phyloP scores from a whole-genome alignment of 306 rosid species.

The Trifolium pratense region DNA sequence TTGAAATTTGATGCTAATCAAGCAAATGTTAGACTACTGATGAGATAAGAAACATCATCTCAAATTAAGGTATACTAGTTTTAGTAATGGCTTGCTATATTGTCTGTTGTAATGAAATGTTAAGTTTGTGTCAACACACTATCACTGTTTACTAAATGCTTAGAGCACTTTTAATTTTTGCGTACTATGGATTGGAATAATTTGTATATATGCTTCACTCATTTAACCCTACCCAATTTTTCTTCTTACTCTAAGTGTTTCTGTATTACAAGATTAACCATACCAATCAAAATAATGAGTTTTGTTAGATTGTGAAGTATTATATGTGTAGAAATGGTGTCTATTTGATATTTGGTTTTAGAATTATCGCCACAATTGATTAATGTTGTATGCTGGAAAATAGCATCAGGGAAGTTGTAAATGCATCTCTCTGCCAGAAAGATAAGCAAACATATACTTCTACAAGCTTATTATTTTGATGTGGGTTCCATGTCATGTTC shows the following conservation, averaged over 20 bases:
- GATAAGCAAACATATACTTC: background rate
- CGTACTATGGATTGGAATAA: too few relatives aligned
- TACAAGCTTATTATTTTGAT: background rate
- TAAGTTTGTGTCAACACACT: background rate
- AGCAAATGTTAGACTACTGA: background rate
- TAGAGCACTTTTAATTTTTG: background rate
- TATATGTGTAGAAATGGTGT: too few relatives aligned
- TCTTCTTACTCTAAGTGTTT: too few relatives aligned
- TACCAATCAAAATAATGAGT: too few relatives aligned
- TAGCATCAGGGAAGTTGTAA: background rate
- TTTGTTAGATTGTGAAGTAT: too few relatives aligned
- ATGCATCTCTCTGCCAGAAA: background rate
- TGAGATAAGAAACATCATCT: background rate
- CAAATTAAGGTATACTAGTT: background rate
- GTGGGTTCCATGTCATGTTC: background rate
- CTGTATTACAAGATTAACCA: too few relatives aligned
- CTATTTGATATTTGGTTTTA: background rate
- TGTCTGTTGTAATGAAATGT: background rate
- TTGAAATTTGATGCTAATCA: background rate
- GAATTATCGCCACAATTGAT: background rate
- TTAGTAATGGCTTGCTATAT: too few relatives aligned
- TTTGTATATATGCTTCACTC: too few relatives aligned
- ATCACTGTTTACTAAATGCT: background rate
- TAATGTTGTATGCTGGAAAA: background rate
- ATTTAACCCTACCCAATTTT: too few relatives aligned